A percentile compares a stretch with the other conserved stretches of the same genome.
Evolutionary conservation across 1,284 basidiomycete species (phyloP).

Genomic region (Ceratobasidium sp.): DNA sequence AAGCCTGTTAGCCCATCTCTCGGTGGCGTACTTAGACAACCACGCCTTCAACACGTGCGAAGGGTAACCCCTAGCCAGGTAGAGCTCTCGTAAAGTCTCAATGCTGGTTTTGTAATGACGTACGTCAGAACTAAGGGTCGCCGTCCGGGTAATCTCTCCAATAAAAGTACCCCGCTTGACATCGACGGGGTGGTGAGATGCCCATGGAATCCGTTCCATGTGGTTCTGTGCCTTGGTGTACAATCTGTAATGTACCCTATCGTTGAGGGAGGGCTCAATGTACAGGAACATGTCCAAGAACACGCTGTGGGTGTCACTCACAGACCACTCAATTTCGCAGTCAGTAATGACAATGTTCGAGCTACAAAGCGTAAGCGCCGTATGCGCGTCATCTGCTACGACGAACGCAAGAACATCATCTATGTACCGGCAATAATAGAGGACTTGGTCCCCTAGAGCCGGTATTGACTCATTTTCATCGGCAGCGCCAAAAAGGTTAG

Average conservation of each 20-base stretch:
- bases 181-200: slow-evolving; percentile 54
- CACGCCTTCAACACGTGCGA: slow-evolving; percentile 43
- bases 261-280: slow-evolving; percentile 12
- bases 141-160: slow-evolving; percentile 56
- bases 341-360: slow-evolving; percentile 49
- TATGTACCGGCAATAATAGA: slow-evolving; percentile 57
- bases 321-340: slow-evolving; percentile 54
- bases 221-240: slow-evolving; percentile 54
- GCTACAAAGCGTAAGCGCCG: slow-evolving; percentile 47
- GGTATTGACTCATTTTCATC: slow-evolving; percentile 49
- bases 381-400: slow-evolving; percentile 48
- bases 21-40: not conserved
- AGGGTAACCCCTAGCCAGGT: slow-evolving; percentile 53
- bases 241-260: slow-evolving; percentile 49
- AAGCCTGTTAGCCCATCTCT: not conserved
- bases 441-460: slow-evolving; percentile 46
- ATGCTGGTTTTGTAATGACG: slow-evolving; percentile 50
- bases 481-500: slow-evolving; percentile 53
- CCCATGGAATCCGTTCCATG: slow-evolving; percentile 56
- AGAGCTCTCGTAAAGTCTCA: slow-evolving; percentile 49
- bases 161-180: slow-evolving; percentile 56
- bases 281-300: slow-evolving; percentile 55
- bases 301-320: slow-evolving; percentile 41
- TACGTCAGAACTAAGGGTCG: slow-evolving; percentile 53
- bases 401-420: slow-evolving; percentile 55